Conservation (phyloP, 176 grass and related monocot species). For the Canna indica region DNA sequence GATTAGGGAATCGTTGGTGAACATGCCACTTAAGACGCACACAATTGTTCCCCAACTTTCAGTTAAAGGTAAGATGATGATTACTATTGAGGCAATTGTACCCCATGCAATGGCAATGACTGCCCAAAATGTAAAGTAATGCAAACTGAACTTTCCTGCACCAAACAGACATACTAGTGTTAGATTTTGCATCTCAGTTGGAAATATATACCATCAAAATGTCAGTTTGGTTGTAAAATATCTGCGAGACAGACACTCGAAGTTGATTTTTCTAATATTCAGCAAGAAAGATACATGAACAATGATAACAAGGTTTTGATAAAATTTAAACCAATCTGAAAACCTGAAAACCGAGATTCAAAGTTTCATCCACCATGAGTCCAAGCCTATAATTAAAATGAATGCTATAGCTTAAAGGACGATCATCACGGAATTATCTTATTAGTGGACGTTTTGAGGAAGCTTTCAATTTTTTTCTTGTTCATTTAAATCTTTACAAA, state of each 20-base stretch:
- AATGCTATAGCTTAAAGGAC: not conserved
- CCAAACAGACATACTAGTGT: not conserved
- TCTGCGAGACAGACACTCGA: too few relatives aligned
- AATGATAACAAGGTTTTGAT: too few relatives aligned
- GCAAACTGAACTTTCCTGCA: constrained; percentile 43
- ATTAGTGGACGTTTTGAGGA: not conserved
- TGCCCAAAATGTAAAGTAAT: constrained; percentile 77
- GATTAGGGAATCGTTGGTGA: constrained; percentile 50
- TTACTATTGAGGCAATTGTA: constrained; percentile 37
- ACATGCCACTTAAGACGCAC: constrained; percentile 41
- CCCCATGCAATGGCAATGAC: constrained; percentile 54
- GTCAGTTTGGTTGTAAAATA: too few relatives aligned
- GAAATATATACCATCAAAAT: too few relatives aligned
- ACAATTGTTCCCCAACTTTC: constrained; percentile 63
- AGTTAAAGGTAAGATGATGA: constrained; percentile 48
- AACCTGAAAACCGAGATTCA: not conserved
- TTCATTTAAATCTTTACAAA: too few relatives aligned
- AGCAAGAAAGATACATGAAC: not conserved
- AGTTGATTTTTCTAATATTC: too few relatives aligned
- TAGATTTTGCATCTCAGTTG: too few relatives aligned
- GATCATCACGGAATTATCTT: not conserved
- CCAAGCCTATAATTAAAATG: too few relatives aligned
- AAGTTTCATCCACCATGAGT: not conserved
- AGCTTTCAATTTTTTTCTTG: too few relatives aligned
- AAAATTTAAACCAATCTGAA: too few relatives aligned